Base-by-base conservation (phyloP, 129 eudicot species). In the Smallanthus sonchifolius region DNA sequence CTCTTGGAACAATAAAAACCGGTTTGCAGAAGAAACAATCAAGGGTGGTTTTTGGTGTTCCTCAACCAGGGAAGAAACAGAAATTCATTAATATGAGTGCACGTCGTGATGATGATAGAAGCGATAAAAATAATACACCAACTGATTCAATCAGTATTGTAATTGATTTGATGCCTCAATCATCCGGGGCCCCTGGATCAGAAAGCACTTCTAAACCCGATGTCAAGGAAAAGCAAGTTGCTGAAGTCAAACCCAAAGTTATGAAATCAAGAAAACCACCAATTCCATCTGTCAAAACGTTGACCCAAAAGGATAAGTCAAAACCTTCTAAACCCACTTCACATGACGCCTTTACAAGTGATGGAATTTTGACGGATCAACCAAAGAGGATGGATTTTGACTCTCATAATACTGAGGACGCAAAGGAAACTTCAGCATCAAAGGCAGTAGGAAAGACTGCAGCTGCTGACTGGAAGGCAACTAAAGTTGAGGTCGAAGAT, bases 71-170 rank as follows among this genome's bases (percentile, higher is more conserved):
- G 47, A 95, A 95, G 84, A 95, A 88, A 44, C 86, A 91, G 49
- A 95, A 95, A 65, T 95, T 95, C 52, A 91, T 95, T 97, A 96
- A 95, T 38, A 96, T 94, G 35, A 88, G 97, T 87, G 88, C 86
- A 56, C 97, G 91, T 75, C 84, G 76, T 67, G 84, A 73, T 76
- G 88, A 89, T 28, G 89, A 90, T 11, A 54, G 76, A 74, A 78
- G 72, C 86, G 60, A 54, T 35, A 90, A 83, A 74, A 79, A 51
- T 59, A 77, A 70, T 51, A 69, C 80, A 65, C 19, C 81, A 35
- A 74, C 67, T 75, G 89, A 85, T 77, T 65, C 93, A 24, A 77
- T 63, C 36, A 86, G 83, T 45, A 60, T 73, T 72, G 66, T 88
- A 19, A 82, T 75, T 70, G 68, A 75, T 75, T 51, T 80, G 74